Evolutionary conservation across 805 yeast species (phyloP).

Genomic region (Myxozyma neglecta): DNA sequence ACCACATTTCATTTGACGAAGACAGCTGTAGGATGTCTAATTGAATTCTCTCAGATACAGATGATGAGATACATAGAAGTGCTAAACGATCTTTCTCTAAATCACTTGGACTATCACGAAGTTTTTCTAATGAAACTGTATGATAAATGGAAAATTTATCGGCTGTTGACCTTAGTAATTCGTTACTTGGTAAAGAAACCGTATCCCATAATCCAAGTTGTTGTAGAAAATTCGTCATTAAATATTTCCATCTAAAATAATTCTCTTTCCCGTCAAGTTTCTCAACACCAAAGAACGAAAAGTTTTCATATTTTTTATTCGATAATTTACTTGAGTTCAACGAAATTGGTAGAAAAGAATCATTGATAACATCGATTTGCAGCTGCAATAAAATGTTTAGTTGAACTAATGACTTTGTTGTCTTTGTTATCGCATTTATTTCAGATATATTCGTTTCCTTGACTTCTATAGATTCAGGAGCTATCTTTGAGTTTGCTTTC

Average conservation of each 20-base stretch:
- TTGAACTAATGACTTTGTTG: constrained; percentile 5
- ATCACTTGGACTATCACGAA: not conserved
- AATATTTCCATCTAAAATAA: constrained; percentile 16
- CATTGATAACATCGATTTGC: constrained; percentile 11
- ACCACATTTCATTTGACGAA: constrained; percentile 11
- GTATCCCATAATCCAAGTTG: constrained; percentile 14
- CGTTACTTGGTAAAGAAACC: not conserved
- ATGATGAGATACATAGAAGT: constrained; percentile 9
- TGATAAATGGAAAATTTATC: not conserved
- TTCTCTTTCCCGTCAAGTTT: constrained; percentile 9
- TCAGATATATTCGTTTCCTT: not conserved
- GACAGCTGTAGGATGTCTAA: not conserved
- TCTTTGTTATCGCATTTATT: not conserved
- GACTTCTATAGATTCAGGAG: not conserved
- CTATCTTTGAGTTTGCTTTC: not conserved
- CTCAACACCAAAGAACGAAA: constrained; percentile 1
- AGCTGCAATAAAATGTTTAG: constrained; percentile 16
- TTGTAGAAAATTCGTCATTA: constrained; percentile 6
- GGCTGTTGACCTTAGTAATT: not conserved
- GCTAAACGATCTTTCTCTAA: constrained; percentile 7
- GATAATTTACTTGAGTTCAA: not conserved
- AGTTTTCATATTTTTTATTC: not conserved
- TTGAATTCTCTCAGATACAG: constrained; percentile 4
- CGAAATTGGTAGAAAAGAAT: not conserved
- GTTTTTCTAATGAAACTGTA: not conserved